A percentile compares a stretch with the other conserved stretches of the same genome.
Evolutionary conservation across 139 green algal genomes (phyloP).

Genomic region (Diplosphaera chodatii): DNA sequence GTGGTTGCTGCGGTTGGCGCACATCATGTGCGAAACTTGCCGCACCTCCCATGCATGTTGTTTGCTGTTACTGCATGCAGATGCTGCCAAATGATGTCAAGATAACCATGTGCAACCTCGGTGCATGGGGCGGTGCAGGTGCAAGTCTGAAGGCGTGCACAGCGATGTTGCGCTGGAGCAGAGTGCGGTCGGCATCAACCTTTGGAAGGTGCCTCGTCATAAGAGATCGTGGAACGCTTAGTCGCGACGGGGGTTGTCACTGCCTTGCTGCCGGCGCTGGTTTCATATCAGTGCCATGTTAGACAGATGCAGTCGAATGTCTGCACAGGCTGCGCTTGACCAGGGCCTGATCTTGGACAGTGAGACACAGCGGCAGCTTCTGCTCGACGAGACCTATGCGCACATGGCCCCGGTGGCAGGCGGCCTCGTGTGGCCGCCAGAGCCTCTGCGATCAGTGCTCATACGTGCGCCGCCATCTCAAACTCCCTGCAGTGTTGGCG

Average conservation of each 20-base stretch:
- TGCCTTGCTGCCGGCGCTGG: too few species aligned
- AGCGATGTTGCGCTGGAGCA: constrained; percentile 40
- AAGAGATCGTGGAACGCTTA: too few species aligned
- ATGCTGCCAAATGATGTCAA: too few species aligned
- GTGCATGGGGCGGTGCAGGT: too few species aligned
- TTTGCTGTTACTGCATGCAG: too few species aligned
- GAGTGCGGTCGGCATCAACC: constrained; percentile 34
- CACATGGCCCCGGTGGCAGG: constrained; percentile 24
- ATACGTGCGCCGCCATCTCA: too few species aligned
- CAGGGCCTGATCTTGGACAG: constrained; percentile 73
- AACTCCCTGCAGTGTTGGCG: too few species aligned
- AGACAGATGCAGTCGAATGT: too few species aligned
- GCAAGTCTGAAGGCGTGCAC: constrained; percentile 23
- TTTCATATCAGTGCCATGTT: too few species aligned
- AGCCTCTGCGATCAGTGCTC: constrained; percentile 63
- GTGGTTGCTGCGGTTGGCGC: constrained; percentile 64
- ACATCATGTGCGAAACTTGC: constrained; percentile 51
- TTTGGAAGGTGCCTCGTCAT: constrained; percentile 36
- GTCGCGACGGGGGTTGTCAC: too few species aligned
- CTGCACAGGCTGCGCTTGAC: constrained; percentile 45
- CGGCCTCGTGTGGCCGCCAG: constrained; percentile 55
- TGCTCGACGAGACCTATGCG: constrained; percentile 6
- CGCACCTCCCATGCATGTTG: too few species aligned
- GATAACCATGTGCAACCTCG: too few species aligned
- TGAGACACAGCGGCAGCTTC: constrained; percentile 52